A percentile compares a stretch with the other conserved stretches of the same genome.
Conservation (phyloP, 495 filamentous ascomycete species). For the Xylaria acuta region DNA sequence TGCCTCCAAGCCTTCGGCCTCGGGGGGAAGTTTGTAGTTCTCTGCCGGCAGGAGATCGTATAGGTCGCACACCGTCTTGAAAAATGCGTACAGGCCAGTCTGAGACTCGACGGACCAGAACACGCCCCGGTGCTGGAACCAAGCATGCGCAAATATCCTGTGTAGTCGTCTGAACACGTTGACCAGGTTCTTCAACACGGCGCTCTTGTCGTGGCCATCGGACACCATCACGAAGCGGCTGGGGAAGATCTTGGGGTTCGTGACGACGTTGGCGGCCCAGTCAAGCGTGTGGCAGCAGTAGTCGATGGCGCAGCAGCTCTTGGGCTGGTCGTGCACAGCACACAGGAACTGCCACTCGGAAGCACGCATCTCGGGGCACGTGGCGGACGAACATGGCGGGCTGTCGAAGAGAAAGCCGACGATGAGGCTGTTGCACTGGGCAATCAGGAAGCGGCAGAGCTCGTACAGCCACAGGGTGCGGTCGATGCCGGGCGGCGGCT, state of each 20-base stretch:
- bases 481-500: constrained; percentile 79
- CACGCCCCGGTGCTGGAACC: constrained; percentile 95
- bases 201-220: constrained; percentile 63
- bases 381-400: constrained; percentile 82
- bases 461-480: constrained; percentile 95
- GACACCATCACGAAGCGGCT: constrained; percentile 76
- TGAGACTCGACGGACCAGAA: constrained; percentile 94
- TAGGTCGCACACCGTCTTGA: constrained; percentile 93
- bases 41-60: constrained; percentile 89
- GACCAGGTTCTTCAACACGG: constrained; percentile 80
- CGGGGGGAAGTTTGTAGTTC: constrained; percentile 91
- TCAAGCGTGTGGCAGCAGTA: constrained; percentile 99
- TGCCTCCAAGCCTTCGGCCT: constrained; percentile 79
- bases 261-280: constrained; percentile 91
- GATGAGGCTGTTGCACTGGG: constrained; percentile 90
- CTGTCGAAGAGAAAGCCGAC: constrained; percentile 89
- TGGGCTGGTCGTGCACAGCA: constrained; percentile 94
- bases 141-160: constrained; percentile 96
- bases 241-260: constrained; percentile 89
- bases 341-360: constrained; percentile 99
- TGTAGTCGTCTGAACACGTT: constrained; percentile 95
- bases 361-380: constrained; percentile 97
- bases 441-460: constrained; percentile 90
- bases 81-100: constrained; percentile 89
- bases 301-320: constrained; percentile 95